phyloP scores from a whole-genome alignment of 2,329 filamentous ascomycete genomes.

The Cadophora sp. region DNA sequence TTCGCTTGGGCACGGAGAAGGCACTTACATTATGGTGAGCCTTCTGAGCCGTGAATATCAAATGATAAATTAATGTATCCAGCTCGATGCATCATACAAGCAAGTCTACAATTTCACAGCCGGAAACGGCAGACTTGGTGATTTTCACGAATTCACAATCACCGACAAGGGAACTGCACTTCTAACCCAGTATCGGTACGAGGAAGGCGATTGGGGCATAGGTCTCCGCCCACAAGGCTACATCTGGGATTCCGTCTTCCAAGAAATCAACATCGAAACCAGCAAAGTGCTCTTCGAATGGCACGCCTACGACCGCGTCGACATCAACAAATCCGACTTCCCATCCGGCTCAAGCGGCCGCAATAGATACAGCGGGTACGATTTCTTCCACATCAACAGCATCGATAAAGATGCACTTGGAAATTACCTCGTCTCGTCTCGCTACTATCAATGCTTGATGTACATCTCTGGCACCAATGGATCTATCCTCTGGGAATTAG shows the following conservation, averaged over 20 bases:
- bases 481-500: conserved; percentile 54
- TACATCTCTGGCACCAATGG: conserved; percentile 52
- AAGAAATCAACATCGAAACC: conserved; percentile 58
- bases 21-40: conserved; percentile 23
- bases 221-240: conserved; percentile 44
- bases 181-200: conserved; percentile 50
- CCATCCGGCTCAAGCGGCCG: conserved; percentile 14
- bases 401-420: conserved; percentile 49
- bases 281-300: conserved; percentile 58
- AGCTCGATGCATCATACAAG: conserved; percentile 42
- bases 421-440: conserved; percentile 55
- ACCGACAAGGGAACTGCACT: conserved; percentile 52
- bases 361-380: conserved; percentile 42
- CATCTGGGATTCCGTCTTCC: conserved; percentile 52
- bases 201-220: conserved; percentile 44
- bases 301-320: conserved; percentile 44
- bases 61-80: not conserved
- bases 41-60: not conserved
- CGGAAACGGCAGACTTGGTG: conserved; percentile 47
- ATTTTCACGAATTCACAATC: conserved; percentile 54
- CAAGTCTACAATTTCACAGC: conserved; percentile 49
- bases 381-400: conserved; percentile 43
- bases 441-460: conserved; percentile 50
- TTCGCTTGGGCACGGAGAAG: conserved; percentile 28
- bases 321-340: conserved; percentile 22